These are phyloP conservation scores for Litsea cubeba DNA, from an alignment of 164 flowering plant species.

Conservation along the genomic window DNA sequence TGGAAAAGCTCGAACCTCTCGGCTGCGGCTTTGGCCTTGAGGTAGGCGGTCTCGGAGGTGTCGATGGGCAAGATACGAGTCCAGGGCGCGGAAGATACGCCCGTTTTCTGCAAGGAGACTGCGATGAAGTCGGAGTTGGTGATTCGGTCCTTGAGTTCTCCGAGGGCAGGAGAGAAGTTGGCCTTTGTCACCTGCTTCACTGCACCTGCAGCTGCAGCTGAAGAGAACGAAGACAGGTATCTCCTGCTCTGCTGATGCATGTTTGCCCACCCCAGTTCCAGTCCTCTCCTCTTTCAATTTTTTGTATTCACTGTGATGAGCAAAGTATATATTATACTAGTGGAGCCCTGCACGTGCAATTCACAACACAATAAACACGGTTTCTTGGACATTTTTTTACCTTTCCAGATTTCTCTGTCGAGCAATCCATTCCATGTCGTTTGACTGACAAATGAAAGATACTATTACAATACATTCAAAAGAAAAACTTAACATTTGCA, in stretches of 20 bases:
- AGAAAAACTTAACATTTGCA: too few species aligned
- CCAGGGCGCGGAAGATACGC: slow-evolving; percentile 58
- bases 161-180: slow-evolving; percentile 43
- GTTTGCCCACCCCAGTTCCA: neutral
- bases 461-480: too few species aligned
- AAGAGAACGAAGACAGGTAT: neutral
- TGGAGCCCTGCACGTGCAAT: too few species aligned
- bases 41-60: slow-evolving; percentile 55
- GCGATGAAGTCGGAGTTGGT: slow-evolving; percentile 57
- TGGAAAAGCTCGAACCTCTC: slow-evolving; percentile 67
- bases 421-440: too few species aligned
- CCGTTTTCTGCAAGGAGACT: slow-evolving; percentile 56
- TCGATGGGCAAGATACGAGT: slow-evolving; percentile 57
- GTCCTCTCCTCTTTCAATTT: too few species aligned
- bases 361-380: too few species aligned
- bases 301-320: too few species aligned
- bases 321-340: too few species aligned
- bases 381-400: too few species aligned
- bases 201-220: neutral
- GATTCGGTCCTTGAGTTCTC: slow-evolving; percentile 40
- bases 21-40: slow-evolving; percentile 61
- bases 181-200: slow-evolving; percentile 65
- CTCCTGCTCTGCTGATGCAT: neutral
- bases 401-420: too few species aligned
- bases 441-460: too few species aligned